phyloP scores from a whole-genome alignment of 495 filamentous ascomycete genomes.

The Neurospora intermedia region DNA sequence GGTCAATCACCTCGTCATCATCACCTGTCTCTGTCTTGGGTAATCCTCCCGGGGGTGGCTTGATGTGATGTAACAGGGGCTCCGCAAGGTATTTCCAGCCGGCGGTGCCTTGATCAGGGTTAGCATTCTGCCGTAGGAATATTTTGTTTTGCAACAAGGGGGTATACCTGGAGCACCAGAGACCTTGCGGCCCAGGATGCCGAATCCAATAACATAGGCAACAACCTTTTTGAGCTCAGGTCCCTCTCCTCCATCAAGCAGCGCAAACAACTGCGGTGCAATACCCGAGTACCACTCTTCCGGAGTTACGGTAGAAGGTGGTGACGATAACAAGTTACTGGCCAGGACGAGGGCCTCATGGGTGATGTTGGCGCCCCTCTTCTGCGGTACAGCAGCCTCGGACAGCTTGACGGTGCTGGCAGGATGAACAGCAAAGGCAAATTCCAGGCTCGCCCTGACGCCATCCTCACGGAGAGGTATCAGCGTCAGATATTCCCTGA shows the following conservation, averaged over 20 bases:
- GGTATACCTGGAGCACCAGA: slow-evolving; percentile 55
- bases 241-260: slow-evolving; percentile 57
- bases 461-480: slow-evolving; percentile 57
- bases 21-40: slow-evolving; percentile 6
- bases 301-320: slow-evolving; percentile 47
- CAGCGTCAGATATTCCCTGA: slow-evolving; percentile 47
- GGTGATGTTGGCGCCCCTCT: slow-evolving; percentile 53
- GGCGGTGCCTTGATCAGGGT: slow-evolving; percentile 35
- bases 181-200: slow-evolving; percentile 54
- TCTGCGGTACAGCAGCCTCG: slow-evolving; percentile 31
- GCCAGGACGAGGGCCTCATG: slow-evolving; percentile 62
- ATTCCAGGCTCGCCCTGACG: slow-evolving; percentile 59
- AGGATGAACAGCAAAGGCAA: slow-evolving; percentile 52
- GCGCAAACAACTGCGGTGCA: slow-evolving; percentile 52
- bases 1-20: slow-evolving; percentile 27
- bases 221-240: slow-evolving; percentile 55
- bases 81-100: slow-evolving; percentile 61
- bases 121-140: not conserved
- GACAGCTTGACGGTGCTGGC: slow-evolving; percentile 28
- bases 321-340: slow-evolving; percentile 49
- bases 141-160: not conserved
- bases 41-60: slow-evolving; percentile 32
- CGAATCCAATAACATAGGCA: slow-evolving; percentile 63
- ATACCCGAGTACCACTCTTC: slow-evolving; percentile 51
- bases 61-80: slow-evolving; percentile 52